phyloP scores from a whole-genome alignment of 345 rosid species.

The Acer negundo region DNA sequence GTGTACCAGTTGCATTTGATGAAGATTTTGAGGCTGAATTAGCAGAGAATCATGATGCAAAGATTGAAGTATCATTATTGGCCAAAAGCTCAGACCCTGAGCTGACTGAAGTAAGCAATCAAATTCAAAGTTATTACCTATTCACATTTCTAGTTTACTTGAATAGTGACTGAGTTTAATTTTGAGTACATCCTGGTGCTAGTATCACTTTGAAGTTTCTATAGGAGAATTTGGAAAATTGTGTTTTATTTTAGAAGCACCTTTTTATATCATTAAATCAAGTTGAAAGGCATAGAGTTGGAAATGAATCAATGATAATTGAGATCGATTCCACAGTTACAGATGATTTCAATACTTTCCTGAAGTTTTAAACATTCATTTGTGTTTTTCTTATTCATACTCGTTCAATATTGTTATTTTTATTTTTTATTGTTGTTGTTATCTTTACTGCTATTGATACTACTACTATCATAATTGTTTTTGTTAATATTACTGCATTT shows the following conservation, averaged over 20 bases:
- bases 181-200: background rate
- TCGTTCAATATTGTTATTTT: too few relatives aligned
- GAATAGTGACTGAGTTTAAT: background rate
- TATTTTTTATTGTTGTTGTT: too few relatives aligned
- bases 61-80: constrained; percentile 73
- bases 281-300: background rate
- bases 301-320: background rate
- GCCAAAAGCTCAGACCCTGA: constrained; percentile 69
- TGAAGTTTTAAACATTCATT: background rate
- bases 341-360: background rate
- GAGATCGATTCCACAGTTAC: background rate
- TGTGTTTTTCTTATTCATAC: background rate
- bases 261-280: background rate
- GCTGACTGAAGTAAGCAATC: constrained; percentile 75
- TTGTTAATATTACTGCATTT: background rate
- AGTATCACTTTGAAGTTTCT: background rate
- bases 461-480: background rate
- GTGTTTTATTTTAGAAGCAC: background rate
- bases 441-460: background rate
- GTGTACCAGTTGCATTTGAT: constrained; percentile 80
- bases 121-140: constrained; percentile 19
- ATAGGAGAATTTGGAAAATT: background rate
- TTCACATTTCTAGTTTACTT: background rate
- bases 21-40: constrained; percentile 98
- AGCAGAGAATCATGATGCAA: constrained; percentile 76